A percentile compares a stretch with the other conserved stretches of the same genome.
phyloP scores from a whole-genome alignment of 768 basidiomycete species.

The Exidia glandulosa region DNA sequence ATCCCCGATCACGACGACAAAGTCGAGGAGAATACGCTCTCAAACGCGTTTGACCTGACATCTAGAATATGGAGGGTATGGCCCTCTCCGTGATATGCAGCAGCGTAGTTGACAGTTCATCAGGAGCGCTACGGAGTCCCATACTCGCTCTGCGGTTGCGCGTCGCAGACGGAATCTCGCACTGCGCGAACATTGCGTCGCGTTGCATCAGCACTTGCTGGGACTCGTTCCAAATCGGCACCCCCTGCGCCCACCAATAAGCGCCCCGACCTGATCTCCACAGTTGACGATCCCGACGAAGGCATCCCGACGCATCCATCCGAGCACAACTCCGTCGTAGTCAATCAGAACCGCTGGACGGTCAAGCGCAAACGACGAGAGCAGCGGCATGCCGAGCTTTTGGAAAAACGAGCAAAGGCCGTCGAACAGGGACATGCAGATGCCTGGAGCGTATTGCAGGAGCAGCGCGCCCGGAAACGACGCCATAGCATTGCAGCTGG shows the following conservation, averaged over 20 bases:
- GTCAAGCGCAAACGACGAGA: not conserved
- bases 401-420: not conserved
- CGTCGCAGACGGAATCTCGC: conserved; percentile 8
- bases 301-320: conserved; percentile 3
- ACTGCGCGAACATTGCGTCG: not conserved
- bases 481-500: too few relatives aligned
- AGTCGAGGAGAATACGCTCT: conserved; percentile 34
- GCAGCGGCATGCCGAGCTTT: not conserved
- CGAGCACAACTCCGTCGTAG: not conserved
- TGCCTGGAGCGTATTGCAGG: not conserved
- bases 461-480: not conserved
- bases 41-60: conserved; percentile 37
- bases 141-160: conserved; percentile 3
- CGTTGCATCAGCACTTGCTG: not conserved
- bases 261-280: conserved; percentile 1
- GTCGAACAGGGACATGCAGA: not conserved
- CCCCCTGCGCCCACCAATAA: not conserved
- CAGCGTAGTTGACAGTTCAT: not conserved
- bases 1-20: conserved; percentile 32
- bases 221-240: not conserved
- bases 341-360: too few relatives aligned
- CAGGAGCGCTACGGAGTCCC: conserved; percentile 11
- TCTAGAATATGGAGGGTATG: conserved; percentile 35
- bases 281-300: conserved; percentile 1
- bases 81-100: not conserved